Percentiles rank a stretch among this genome's conserved stretches.
phyloP scores from a whole-genome alignment of 139 green algal genomes.

The Axilococcus clingmanii region DNA sequence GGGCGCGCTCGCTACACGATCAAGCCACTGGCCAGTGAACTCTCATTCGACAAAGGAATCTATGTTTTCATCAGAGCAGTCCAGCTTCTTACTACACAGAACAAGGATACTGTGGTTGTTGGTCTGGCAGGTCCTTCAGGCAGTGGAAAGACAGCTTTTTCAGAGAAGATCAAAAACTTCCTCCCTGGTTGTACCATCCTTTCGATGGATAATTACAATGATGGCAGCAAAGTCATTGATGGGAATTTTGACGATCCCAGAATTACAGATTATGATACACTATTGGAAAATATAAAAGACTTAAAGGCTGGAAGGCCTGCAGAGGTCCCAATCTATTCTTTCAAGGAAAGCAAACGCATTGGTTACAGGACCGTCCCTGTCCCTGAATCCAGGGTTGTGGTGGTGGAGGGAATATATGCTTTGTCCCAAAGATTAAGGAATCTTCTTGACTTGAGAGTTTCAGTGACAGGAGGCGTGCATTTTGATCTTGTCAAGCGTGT shows the following conservation, averaged over 20 bases:
- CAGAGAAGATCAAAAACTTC: slow-evolving; percentile 75
- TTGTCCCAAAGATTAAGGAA: slow-evolving; percentile 49
- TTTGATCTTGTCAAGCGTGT: slow-evolving; percentile 98
- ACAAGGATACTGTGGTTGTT: slow-evolving; percentile 71
- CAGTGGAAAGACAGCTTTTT: slow-evolving; percentile 92
- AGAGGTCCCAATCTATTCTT: slow-evolving; percentile 92
- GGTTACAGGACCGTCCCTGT: slow-evolving; percentile 61
- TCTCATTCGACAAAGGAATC: slow-evolving; percentile 79
- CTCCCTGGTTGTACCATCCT: slow-evolving; percentile 78
- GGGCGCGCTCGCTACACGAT: slow-evolving; percentile 48
- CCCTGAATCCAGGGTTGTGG: slow-evolving; percentile 64
- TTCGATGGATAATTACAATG: slow-evolving; percentile 98
- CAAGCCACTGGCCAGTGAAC: slow-evolving; percentile 57
- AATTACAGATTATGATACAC: slow-evolving; percentile 88
- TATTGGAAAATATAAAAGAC: slow-evolving; percentile 78
- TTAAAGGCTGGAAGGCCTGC: slow-evolving; percentile 57
- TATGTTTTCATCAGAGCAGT: slow-evolving; percentile 78
- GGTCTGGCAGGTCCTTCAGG: slow-evolving; percentile 86
- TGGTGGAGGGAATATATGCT: slow-evolving; percentile 96
- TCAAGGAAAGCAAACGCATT: slow-evolving; percentile 69
- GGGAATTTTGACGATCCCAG: slow-evolving; percentile 92
- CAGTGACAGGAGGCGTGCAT: slow-evolving; percentile 88
- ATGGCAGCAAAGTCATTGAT: slow-evolving; percentile 77
- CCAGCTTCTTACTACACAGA: slow-evolving; percentile 60
- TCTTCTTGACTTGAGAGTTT: slow-evolving; percentile 80